Percentiles rank a stretch among this genome's conserved stretches.
phyloP scores from a whole-genome alignment of 352 stramenopile species.

The Phytophthora ramorum region DNA sequence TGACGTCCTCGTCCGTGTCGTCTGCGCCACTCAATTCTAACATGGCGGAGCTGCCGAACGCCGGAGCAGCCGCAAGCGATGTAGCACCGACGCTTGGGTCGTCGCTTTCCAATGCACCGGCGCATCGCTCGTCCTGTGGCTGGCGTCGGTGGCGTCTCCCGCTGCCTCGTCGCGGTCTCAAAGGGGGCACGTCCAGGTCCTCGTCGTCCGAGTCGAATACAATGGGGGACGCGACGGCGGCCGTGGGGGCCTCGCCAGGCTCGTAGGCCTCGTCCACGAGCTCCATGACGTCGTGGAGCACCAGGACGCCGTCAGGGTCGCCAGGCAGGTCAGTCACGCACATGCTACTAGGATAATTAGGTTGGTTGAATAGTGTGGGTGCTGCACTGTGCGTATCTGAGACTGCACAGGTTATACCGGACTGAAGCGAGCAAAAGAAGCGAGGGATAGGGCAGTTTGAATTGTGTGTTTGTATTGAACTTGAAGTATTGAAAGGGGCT shows the following conservation, averaged over 20 bases:
- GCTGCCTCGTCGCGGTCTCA: constrained; percentile 8
- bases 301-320: constrained; percentile 36
- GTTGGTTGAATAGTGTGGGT: not conserved
- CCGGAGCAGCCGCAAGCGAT: constrained; percentile 14
- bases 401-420: constrained; percentile 14
- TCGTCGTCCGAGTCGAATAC: constrained; percentile 39
- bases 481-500: not conserved
- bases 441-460: not conserved
- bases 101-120: constrained; percentile 8
- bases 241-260: constrained; percentile 8
- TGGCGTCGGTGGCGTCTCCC: constrained; percentile 7
- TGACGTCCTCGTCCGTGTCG: constrained; percentile 28
- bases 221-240: constrained; percentile 16
- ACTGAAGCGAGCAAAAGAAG: not conserved
- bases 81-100: constrained; percentile 8
- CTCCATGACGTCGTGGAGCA: constrained; percentile 43
- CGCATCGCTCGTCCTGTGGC: constrained; percentile 11
- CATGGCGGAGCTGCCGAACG: constrained; percentile 16
- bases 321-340: constrained; percentile 35
- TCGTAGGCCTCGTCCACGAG: constrained; percentile 33
- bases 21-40: constrained; percentile 22
- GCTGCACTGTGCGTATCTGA: constrained; percentile 25
- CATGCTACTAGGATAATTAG: constrained; percentile 13
- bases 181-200: constrained; percentile 35
- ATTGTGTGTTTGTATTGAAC: not conserved